phyloP scores from a whole-genome alignment of 2,329 filamentous ascomycete genomes.

The Nemania abortiva region DNA sequence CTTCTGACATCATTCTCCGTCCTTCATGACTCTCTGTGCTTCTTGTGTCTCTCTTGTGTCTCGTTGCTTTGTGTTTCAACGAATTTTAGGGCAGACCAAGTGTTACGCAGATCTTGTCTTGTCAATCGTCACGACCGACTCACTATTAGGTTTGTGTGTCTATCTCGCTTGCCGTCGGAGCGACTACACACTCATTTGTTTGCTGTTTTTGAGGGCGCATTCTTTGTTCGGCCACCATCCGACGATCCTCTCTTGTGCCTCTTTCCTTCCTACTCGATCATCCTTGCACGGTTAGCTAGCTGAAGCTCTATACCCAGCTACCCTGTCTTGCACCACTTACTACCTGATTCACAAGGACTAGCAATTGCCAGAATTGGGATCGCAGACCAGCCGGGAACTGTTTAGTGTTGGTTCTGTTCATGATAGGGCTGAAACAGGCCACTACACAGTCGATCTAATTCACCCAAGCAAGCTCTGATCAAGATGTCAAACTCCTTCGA shows the following conservation, averaged over 20 bases:
- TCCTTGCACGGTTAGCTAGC: background rate
- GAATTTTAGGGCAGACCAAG: background rate
- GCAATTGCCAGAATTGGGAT: slow-evolving; percentile 4
- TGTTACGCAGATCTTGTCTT: background rate
- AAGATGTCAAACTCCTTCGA: slow-evolving; percentile 46
- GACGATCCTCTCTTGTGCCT: background rate
- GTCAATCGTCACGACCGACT: background rate
- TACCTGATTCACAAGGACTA: background rate
- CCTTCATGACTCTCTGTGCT: slow-evolving; percentile 32
- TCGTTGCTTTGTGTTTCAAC: slow-evolving; percentile 8
- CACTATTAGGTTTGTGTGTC: background rate
- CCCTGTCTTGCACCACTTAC: background rate
- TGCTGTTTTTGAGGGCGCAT: background rate
- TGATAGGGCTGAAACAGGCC: background rate
- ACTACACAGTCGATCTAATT: background rate
- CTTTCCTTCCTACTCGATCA: background rate
- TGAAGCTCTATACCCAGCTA: background rate
- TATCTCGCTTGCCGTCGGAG: background rate
- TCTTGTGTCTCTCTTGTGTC: background rate
- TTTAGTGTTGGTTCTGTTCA: background rate
- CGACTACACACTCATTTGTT: background rate
- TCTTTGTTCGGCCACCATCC: background rate
- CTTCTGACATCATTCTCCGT: slow-evolving; percentile 41
- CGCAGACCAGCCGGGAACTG: background rate
- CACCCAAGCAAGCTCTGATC: background rate